These are phyloP conservation scores for Colletotrichum cuscutae DNA, from an alignment of 2,329 filamentous ascomycete genomes.

Conservation along the genomic window DNA sequence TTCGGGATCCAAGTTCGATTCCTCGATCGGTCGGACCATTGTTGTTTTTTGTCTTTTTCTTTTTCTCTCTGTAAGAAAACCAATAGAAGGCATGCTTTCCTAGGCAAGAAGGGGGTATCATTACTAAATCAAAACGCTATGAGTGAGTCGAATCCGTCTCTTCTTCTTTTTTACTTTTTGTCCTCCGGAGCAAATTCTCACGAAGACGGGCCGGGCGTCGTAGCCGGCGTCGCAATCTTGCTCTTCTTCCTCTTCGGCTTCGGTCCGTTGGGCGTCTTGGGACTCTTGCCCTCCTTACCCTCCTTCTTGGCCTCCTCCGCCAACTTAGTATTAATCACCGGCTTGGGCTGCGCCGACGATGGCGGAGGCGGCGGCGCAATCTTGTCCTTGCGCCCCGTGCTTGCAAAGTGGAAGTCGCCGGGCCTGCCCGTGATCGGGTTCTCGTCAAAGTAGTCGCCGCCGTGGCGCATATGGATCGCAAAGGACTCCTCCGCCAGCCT, in stretches of 20 bases:
- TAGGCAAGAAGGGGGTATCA: constrained; percentile 29
- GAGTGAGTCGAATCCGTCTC: background rate
- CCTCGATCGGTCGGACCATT: no score
- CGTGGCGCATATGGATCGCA: constrained; percentile 66
- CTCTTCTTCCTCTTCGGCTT: constrained; percentile 62
- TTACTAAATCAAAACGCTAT: constrained; percentile 21
- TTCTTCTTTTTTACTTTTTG: background rate
- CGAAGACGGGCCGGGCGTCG: constrained; percentile 23
- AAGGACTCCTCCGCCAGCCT: constrained; percentile 67
- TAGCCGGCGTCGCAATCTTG: constrained; percentile 45
- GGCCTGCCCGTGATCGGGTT: constrained; percentile 75
- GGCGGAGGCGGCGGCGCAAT: constrained; percentile 36
- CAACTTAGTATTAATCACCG: constrained; percentile 53
- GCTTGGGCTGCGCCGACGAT: constrained; percentile 30
- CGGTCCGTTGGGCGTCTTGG: constrained; percentile 51
- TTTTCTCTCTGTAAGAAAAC: no score
- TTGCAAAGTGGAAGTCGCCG: constrained; percentile 72
- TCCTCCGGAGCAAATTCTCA: background rate
- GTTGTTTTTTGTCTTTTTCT: no score
- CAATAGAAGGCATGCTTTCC: background rate
- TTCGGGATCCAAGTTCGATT: no score
- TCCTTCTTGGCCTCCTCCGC: constrained; percentile 56
- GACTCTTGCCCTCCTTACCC: constrained; percentile 56
- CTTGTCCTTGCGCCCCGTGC: constrained; percentile 65
- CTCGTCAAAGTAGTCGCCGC: constrained; percentile 74